Conservation (phyloP, 2,329 filamentous ascomycete genomes). For the Paecilomyces niveus region DNA sequence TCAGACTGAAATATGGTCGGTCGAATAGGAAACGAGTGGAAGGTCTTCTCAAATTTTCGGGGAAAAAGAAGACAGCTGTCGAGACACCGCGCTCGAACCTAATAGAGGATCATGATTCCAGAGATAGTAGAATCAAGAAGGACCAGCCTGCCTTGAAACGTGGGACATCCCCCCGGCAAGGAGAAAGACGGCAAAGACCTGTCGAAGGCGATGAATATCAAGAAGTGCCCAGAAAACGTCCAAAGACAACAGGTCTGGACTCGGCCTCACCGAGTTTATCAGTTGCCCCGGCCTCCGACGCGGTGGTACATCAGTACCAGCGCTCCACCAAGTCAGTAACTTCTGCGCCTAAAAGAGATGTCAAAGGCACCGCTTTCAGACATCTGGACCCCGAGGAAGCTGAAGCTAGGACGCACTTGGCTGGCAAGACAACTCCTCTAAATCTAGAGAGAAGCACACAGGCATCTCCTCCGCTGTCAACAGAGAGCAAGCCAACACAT, state of each 20-base stretch:
- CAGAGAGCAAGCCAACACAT: constrained; percentile 13
- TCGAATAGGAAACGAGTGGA: constrained; percentile 42
- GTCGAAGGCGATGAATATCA: constrained; percentile 17
- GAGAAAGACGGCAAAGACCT: constrained; percentile 15
- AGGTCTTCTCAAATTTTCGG: constrained; percentile 37
- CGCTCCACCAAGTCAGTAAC: constrained; percentile 18
- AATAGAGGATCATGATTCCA: constrained; percentile 13
- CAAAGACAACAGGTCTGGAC: constrained; percentile 17
- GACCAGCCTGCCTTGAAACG: constrained; percentile 8
- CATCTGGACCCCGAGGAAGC: constrained; percentile 33
- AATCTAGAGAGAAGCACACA: constrained; percentile 17
- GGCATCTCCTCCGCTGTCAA: constrained; percentile 19
- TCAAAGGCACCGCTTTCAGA: constrained; percentile 29
- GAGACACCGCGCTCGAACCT: constrained; percentile 19
- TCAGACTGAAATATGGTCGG: constrained; percentile 47
- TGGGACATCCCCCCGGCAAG: constrained; percentile 11
- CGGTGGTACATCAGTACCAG: constrained; percentile 19
- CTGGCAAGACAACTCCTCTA: constrained; percentile 21
- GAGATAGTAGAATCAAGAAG: constrained; percentile 10
- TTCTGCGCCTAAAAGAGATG: constrained; percentile 38
- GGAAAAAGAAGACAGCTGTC: constrained; percentile 25
- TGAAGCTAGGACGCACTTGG: constrained; percentile 33
- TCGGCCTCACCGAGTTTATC: constrained; percentile 13
- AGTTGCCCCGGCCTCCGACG: constrained; percentile 23
- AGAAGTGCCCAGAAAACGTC: constrained; percentile 24